phyloP scores from a whole-genome alignment of 2,329 filamentous ascomycete genomes.

The Epichloe hybrida region DNA sequence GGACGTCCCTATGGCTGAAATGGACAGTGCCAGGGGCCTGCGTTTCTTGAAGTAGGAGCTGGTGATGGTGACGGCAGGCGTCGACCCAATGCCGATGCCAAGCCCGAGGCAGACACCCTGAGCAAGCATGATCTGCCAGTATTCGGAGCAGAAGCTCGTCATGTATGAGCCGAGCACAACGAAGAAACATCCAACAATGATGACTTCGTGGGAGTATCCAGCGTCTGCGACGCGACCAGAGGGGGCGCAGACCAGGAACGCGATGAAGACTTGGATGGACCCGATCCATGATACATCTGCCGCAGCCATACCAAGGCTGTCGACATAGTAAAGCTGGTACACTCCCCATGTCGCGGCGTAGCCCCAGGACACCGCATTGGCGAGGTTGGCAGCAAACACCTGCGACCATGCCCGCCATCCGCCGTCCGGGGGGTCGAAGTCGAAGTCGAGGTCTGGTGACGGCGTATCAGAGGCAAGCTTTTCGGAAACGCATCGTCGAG shows the following conservation, averaged over 20 bases:
- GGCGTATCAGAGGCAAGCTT: neutral
- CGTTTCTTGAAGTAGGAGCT: slow-evolving; percentile 47
- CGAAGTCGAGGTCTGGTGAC: neutral
- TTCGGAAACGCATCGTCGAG: neutral
- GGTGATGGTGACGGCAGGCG: slow-evolving; percentile 45
- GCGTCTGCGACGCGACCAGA: slow-evolving; percentile 37
- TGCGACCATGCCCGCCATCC: slow-evolving; percentile 36
- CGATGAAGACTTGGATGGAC: slow-evolving; percentile 36
- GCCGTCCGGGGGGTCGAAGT: slow-evolving; percentile 24
- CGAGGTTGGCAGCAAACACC: slow-evolving; percentile 31
- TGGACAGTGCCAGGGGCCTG: slow-evolving; percentile 43
- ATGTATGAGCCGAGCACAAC: slow-evolving; percentile 34
- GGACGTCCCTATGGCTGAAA: slow-evolving; percentile 45
- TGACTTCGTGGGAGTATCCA: slow-evolving; percentile 30
- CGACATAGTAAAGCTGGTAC: slow-evolving; percentile 37
- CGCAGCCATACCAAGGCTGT: slow-evolving; percentile 20
- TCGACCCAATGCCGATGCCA: slow-evolving; percentile 43
- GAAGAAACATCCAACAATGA: slow-evolving; percentile 26
- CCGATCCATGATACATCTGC: slow-evolving; percentile 32
- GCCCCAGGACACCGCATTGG: slow-evolving; percentile 38
- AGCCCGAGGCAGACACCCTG: slow-evolving; percentile 39
- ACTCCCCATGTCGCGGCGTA: slow-evolving; percentile 35
- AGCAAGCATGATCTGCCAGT: slow-evolving; percentile 40
- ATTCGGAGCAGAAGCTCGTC: slow-evolving; percentile 29
- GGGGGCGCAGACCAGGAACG: slow-evolving; percentile 34